These are phyloP conservation scores for Pochonia chlamydosporia DNA, from an alignment of 2,329 filamentous ascomycete species.

Conservation along the genomic window DNA sequence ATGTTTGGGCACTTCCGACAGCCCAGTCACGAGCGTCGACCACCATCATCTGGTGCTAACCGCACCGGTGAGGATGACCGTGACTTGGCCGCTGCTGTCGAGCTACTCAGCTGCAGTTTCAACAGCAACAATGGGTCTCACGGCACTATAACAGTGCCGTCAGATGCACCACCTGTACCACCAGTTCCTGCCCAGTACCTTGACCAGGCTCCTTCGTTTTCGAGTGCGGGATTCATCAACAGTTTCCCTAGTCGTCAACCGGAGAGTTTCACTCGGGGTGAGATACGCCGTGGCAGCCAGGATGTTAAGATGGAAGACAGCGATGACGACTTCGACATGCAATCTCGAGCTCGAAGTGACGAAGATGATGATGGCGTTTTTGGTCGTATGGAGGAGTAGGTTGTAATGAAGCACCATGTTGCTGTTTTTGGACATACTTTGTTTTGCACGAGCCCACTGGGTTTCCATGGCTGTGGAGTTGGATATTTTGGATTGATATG, in stretches of 20 bases:
- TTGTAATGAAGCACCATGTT: conserved; percentile 11
- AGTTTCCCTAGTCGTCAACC: conserved; percentile 56
- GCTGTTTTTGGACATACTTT: not conserved
- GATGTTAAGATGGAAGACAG: conserved; percentile 66
- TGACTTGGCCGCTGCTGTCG: conserved; percentile 83
- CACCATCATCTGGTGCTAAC: conserved; percentile 72
- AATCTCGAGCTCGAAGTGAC: conserved; percentile 62
- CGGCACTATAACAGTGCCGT: conserved; percentile 54
- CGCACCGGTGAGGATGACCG: conserved; percentile 74
- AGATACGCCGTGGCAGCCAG: conserved; percentile 40
- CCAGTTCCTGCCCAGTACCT: conserved; percentile 78
- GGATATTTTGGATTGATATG: conserved; percentile 26
- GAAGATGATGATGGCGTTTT: conserved; percentile 96
- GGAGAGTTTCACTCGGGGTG: conserved; percentile 60
- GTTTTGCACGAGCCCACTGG: conserved; percentile 5
- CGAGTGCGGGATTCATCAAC: conserved; percentile 57
- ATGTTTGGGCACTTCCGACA: conserved; percentile 60
- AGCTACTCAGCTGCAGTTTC: conserved; percentile 86
- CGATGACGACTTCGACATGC: conserved; percentile 61
- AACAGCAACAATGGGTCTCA: conserved; percentile 66
- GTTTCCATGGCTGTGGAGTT: conserved; percentile 22
- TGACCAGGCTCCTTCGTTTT: conserved; percentile 50
- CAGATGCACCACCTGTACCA: conserved; percentile 81
- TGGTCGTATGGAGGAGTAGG: conserved; percentile 87
- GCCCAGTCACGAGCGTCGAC: conserved; percentile 69